Percentiles rank a stretch among this genome's conserved stretches.
Evolutionary conservation across 257 asterid genomes (phyloP).

Genomic region (Solanum piurae): DNA sequence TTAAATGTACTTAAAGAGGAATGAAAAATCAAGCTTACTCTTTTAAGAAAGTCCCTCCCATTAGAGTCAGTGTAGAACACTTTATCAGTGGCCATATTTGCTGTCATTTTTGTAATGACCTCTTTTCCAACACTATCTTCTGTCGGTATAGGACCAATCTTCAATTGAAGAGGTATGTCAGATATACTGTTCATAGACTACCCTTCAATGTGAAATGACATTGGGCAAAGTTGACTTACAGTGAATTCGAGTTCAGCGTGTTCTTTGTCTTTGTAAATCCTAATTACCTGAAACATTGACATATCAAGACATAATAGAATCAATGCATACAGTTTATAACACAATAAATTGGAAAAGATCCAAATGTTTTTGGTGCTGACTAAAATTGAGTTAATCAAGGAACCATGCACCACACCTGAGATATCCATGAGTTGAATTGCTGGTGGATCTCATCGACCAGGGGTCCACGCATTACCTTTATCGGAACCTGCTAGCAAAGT

Average conservation of each 20-base stretch:
- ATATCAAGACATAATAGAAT: background rate
- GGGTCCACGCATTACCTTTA: slow-evolving; percentile 60
- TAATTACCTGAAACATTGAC: slow-evolving; percentile 37
- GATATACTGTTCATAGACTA: background rate
- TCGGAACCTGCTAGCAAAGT: slow-evolving; percentile 38
- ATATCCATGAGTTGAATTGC: slow-evolving; percentile 68
- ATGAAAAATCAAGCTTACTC: slow-evolving; percentile 34
- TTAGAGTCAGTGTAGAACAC: slow-evolving; percentile 81
- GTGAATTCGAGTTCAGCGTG: slow-evolving; percentile 89
- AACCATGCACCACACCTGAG: slow-evolving; percentile 39
- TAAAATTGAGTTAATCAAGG: background rate
- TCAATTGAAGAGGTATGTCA: slow-evolving; percentile 13
- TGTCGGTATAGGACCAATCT: slow-evolving; percentile 75
- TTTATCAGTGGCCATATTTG: slow-evolving; percentile 61
- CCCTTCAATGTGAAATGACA: background rate
- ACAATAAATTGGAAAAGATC: background rate
- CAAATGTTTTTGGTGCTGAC: background rate
- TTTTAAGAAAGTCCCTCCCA: slow-evolving; percentile 80
- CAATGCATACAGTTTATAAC: background rate
- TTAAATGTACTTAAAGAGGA: background rate
- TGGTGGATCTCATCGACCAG: slow-evolving; percentile 83
- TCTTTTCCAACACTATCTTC: slow-evolving; percentile 70
- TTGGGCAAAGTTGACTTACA: slow-evolving; percentile 29
- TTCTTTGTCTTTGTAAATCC: slow-evolving; percentile 74
- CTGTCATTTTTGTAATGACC: slow-evolving; percentile 61